A percentile compares a stretch with the other conserved stretches of the same genome.
These are phyloP conservation scores for Sordariomycetes sp. DNA, from an alignment of 2,329 filamentous ascomycete species.

Conservation along the genomic window DNA sequence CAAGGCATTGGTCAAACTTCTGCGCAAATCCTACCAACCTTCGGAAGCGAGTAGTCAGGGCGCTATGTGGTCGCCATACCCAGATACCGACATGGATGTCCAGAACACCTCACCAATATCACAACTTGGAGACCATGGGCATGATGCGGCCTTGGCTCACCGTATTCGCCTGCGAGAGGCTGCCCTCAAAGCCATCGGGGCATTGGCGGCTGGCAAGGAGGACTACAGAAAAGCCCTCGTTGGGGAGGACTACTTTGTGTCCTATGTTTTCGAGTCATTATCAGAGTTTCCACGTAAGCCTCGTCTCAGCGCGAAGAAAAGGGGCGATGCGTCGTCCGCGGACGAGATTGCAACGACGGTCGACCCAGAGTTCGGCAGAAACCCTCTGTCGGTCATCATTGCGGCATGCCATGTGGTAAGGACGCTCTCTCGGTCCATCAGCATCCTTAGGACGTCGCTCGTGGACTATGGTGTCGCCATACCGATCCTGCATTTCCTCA, in stretches of 20 bases:
- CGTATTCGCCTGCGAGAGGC: slow-evolving; percentile 69
- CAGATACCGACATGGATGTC: slow-evolving; percentile 22
- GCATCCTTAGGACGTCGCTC: slow-evolving; percentile 72
- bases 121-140: slow-evolving; percentile 51
- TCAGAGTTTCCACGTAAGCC: slow-evolving; percentile 44
- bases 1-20: slow-evolving; percentile 33
- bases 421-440: slow-evolving; percentile 77
- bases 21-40: slow-evolving; percentile 42
- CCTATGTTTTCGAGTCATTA: slow-evolving; percentile 77
- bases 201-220: slow-evolving; percentile 73
- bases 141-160: slow-evolving; percentile 53
- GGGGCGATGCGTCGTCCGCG: no score
- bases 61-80: slow-evolving; percentile 28
- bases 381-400: slow-evolving; percentile 68
- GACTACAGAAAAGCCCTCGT: slow-evolving; percentile 76
- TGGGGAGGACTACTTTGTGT: slow-evolving; percentile 69
- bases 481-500: slow-evolving; percentile 68
- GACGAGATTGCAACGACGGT: slow-evolving; percentile 9
- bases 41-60: slow-evolving; percentile 20
- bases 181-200: slow-evolving; percentile 70
- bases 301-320: no score
- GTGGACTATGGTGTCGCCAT: slow-evolving; percentile 77
- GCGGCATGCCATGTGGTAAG: slow-evolving; percentile 77
- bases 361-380: slow-evolving; percentile 52
- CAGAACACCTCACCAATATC: slow-evolving; percentile 25